Evolutionary conservation across 1,284 basidiomycete genomes (phyloP).

Genomic region (Melampsora occidentalis): DNA sequence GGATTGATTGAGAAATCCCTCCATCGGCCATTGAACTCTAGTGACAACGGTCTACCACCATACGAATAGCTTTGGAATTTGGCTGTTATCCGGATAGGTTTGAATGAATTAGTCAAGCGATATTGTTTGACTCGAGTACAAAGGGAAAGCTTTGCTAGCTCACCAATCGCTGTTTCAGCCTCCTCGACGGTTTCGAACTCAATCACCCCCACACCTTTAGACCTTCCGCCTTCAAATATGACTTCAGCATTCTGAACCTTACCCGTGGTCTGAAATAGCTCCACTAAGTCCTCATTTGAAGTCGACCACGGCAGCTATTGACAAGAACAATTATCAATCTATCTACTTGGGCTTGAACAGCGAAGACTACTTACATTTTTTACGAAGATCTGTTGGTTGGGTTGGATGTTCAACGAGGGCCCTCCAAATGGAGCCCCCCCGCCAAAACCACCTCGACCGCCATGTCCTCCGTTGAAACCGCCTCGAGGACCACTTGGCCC

Average conservation of each 20-base stretch:
- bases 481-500: conserved; percentile 55
- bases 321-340: background rate
- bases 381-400: conserved; percentile 94
- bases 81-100: conserved; percentile 11
- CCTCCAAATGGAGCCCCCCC: conserved; percentile 54
- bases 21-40: conserved; percentile 46
- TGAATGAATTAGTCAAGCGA: background rate
- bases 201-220: conserved; percentile 90
- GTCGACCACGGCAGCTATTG: conserved; percentile 91
- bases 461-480: conserved; percentile 45
- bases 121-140: background rate
- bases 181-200: conserved; percentile 84
- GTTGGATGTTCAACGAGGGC: conserved; percentile 60
- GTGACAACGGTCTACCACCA: conserved; percentile 47
- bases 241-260: conserved; percentile 92
- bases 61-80: conserved; percentile 51
- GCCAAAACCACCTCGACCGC: conserved; percentile 47
- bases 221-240: conserved; percentile 76
- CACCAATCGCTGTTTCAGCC: conserved; percentile 82
- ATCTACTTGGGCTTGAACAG: background rate
- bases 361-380: conserved; percentile 71
- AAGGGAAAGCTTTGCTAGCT: conserved; percentile 50
- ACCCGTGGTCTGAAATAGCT: conserved; percentile 95
- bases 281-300: conserved; percentile 96
- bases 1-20: conserved; percentile 40